Percentiles rank a stretch among this genome's conserved stretches.
phyloP scores from a whole-genome alignment of 2,329 filamentous ascomycete genomes.

The Fusarium scirpi region DNA sequence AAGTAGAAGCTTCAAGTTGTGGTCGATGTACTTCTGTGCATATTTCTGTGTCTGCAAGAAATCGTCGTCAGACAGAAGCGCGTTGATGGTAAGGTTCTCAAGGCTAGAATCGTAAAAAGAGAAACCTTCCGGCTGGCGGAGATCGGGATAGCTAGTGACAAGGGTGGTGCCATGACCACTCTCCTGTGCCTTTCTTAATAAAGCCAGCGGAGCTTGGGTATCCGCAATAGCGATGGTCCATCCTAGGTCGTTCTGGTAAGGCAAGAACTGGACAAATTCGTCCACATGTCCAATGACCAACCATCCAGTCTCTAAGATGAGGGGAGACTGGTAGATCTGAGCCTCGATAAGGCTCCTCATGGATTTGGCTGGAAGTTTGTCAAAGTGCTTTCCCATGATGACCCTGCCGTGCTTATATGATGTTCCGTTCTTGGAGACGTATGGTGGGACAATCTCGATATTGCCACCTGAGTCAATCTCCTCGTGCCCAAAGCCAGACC shows the following conservation, averaged over 20 bases:
- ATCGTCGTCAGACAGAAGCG: constrained; percentile 19
- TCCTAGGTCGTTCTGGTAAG: constrained; percentile 40
- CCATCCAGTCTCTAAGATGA: constrained; percentile 38
- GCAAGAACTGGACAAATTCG: constrained; percentile 28
- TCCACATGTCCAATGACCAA: constrained; percentile 44
- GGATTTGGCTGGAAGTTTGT: constrained; percentile 19
- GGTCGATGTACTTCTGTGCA: constrained; percentile 28
- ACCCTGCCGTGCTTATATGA: not conserved
- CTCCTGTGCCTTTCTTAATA: constrained; percentile 39
- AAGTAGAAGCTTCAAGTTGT: constrained; percentile 39
- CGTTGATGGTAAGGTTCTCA: constrained; percentile 11
- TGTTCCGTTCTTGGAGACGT: not conserved
- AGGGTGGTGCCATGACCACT: constrained; percentile 43
- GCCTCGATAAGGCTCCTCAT: too few species aligned
- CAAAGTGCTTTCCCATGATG: constrained; percentile 24
- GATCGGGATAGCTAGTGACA: constrained; percentile 3
- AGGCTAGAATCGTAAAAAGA: constrained; percentile 2
- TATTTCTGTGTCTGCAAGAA: constrained; percentile 17
- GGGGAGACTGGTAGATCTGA: too few species aligned
- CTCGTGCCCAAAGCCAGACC: constrained; percentile 26
- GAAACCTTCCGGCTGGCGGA: constrained; percentile 5
- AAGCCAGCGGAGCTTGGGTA: constrained; percentile 39
- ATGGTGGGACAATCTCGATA: constrained; percentile 39
- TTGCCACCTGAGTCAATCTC: too few species aligned
- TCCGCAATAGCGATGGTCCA: constrained; percentile 45